Conservation (phyloP, 2,329 filamentous ascomycete species). For the Alternaria sp. region DNA sequence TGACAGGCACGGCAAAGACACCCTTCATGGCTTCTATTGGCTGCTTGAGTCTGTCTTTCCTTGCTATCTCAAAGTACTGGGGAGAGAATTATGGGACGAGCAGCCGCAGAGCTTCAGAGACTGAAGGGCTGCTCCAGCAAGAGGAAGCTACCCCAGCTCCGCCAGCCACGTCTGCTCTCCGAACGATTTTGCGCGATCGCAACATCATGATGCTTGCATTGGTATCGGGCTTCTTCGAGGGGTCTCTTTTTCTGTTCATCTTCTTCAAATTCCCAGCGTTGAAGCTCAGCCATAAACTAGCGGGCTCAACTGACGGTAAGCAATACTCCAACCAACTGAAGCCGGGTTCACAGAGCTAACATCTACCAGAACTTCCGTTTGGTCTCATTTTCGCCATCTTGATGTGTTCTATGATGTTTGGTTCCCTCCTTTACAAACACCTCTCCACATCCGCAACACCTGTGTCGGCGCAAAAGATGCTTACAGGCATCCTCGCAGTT, state of each 20-base stretch:
- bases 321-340: not conserved
- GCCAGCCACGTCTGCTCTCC: slow-evolving; percentile 33
- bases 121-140: slow-evolving; percentile 36
- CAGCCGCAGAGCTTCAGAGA: slow-evolving; percentile 27
- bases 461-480: slow-evolving; percentile 38
- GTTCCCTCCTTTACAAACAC: slow-evolving; percentile 64
- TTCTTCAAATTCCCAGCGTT: slow-evolving; percentile 70
- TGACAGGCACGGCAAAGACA: slow-evolving; percentile 59
- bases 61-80: slow-evolving; percentile 61
- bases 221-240: slow-evolving; percentile 67
- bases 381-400: slow-evolving; percentile 66
- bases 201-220: slow-evolving; percentile 62
- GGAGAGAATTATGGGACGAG: slow-evolving; percentile 61
- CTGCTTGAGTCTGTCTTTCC: slow-evolving; percentile 56
- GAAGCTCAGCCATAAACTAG: slow-evolving; percentile 45
- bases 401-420: slow-evolving; percentile 68
- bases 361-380: slow-evolving; percentile 49
- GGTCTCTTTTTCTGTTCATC: slow-evolving; percentile 69
- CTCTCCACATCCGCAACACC: slow-evolving; percentile 35
- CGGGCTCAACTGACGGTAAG: slow-evolving; percentile 41
- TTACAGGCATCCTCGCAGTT: slow-evolving; percentile 36
- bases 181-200: slow-evolving; percentile 50
- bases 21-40: slow-evolving; percentile 61
- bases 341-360: slow-evolving; percentile 12
- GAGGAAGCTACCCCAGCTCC: slow-evolving; percentile 34